A percentile compares a stretch with the other conserved stretches of the same genome.
Evolutionary conservation across 177 flowering plant genomes (phyloP).

Genomic region (Vitis hybrid): DNA sequence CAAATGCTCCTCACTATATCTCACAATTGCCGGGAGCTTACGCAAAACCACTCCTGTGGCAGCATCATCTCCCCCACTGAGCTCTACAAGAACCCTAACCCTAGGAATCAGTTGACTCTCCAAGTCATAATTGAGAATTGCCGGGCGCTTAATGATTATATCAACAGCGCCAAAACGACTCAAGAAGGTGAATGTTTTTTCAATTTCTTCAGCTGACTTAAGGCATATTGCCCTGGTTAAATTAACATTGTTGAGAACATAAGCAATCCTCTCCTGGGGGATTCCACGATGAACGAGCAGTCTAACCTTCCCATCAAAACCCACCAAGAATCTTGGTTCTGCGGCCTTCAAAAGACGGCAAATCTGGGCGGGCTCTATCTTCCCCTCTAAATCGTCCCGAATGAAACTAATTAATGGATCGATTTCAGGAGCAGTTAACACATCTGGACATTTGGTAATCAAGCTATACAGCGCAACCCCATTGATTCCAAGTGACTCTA

Average conservation of each 20-base stretch:
- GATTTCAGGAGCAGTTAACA: conserved; percentile 54
- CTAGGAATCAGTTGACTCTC: conserved; percentile 57
- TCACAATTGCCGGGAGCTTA: conserved; percentile 56
- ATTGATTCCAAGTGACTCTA: conserved; percentile 46
- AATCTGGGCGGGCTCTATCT: conserved; percentile 48
- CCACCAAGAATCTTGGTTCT: conserved; percentile 43
- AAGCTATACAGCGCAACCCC: conserved; percentile 37
- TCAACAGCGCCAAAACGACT: conserved; percentile 47
- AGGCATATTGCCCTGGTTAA: conserved; percentile 53
- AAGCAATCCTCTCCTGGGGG: conserved; percentile 48
- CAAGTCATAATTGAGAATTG: conserved; percentile 55
- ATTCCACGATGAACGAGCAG: conserved; percentile 50
- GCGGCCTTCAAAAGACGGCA: conserved; percentile 42
- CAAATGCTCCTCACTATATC: conserved; percentile 57
- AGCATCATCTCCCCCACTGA: conserved; percentile 59
- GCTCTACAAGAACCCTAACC: conserved; percentile 37
- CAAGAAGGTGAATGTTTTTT: conserved; percentile 46
- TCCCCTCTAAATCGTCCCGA: conserved; percentile 36
- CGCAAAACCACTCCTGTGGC: conserved; percentile 43
- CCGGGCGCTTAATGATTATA: conserved; percentile 55
- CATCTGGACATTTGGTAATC: conserved; percentile 48
- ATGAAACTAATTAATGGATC: conserved; percentile 41
- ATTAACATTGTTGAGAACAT: conserved; percentile 58
- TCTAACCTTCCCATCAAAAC: conserved; percentile 51
- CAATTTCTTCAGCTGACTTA: conserved; percentile 51